Evolutionary conservation across 148 eudicot species (phyloP).

Genomic region (Persicaria maculosa): DNA sequence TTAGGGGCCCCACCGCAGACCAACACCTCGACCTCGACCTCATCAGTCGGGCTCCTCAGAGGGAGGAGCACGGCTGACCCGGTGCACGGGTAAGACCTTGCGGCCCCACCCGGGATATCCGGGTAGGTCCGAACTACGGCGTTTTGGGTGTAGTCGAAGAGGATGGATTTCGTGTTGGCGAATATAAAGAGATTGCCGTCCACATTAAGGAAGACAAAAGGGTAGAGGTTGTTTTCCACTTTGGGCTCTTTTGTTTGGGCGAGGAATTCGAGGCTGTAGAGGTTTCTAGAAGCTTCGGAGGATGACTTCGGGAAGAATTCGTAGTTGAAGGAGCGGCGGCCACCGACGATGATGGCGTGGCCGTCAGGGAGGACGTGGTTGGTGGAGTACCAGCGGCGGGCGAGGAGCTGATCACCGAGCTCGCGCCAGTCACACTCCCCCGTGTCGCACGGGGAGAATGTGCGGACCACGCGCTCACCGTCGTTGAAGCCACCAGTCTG

Average conservation of each 20-base stretch:
- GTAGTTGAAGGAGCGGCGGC: conserved; percentile 55
- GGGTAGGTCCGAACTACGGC: conserved; percentile 45
- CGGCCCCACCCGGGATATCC: conserved; percentile 42
- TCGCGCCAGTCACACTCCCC: conserved; percentile 58
- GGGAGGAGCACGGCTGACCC: conserved; percentile 80
- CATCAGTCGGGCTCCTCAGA: conserved; percentile 12
- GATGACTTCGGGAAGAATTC: conserved; percentile 57
- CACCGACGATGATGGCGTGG: conserved; percentile 60
- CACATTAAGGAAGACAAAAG: conserved; percentile 61
- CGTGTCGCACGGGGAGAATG: conserved; percentile 42
- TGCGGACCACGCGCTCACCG: conserved; percentile 56
- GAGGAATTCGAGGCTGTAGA: conserved; percentile 33
- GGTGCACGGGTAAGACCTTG: conserved; percentile 60
- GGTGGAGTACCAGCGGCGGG: conserved; percentile 76
- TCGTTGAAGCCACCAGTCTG: conserved; percentile 79
- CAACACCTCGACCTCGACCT: conserved; percentile 50
- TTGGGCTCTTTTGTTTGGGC: conserved; percentile 41
- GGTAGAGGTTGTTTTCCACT: conserved; percentile 90
- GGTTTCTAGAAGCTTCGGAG: neutral
- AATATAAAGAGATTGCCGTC: conserved; percentile 64
- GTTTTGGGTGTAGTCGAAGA: conserved; percentile 33
- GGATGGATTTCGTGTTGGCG: conserved; percentile 60
- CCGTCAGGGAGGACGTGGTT: conserved; percentile 74
- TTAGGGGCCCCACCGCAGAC: conserved; percentile 73
- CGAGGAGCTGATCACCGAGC: conserved; percentile 22